Evolutionary conservation across 2,329 filamentous ascomycete species (phyloP).

Genomic region (Aspergillus ustus): DNA sequence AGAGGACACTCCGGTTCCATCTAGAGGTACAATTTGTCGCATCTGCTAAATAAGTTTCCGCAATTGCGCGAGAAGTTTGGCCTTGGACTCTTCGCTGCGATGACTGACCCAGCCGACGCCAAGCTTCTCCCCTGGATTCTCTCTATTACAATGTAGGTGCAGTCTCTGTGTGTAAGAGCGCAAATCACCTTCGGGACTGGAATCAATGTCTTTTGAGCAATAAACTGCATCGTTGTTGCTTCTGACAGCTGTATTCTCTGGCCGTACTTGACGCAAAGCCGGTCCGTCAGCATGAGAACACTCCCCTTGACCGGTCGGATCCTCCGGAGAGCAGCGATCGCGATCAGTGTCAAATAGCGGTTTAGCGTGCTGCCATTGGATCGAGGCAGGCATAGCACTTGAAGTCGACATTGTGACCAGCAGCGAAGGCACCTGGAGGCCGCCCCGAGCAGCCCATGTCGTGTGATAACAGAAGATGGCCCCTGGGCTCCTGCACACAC

Average conservation of each 20-base stretch:
- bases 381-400: too few relatives aligned
- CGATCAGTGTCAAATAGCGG: too few relatives aligned
- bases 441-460: too few relatives aligned
- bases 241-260: constrained; percentile 34
- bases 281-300: constrained; percentile 35
- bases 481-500: too few relatives aligned
- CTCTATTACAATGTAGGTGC: constrained; percentile 48
- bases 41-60: constrained; percentile 34
- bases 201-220: constrained; percentile 44
- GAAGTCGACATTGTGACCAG: too few relatives aligned
- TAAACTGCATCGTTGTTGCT: constrained; percentile 42
- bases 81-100: constrained; percentile 37
- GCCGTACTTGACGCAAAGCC: constrained; percentile 42
- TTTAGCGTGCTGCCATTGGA: too few relatives aligned
- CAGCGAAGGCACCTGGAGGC: too few relatives aligned
- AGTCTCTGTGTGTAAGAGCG: constrained; percentile 36
- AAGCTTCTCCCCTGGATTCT: constrained; percentile 43
- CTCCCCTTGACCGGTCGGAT: constrained; percentile 12
- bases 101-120: constrained; percentile 33
- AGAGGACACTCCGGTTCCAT: constrained; percentile 34
- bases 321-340: too few relatives aligned
- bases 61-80: constrained; percentile 42
- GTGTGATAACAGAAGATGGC: too few relatives aligned
- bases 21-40: constrained; percentile 33
- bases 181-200: constrained; percentile 45